phyloP scores from a whole-genome alignment of 257 asterid species.

The Nicotiana benthamiana region DNA sequence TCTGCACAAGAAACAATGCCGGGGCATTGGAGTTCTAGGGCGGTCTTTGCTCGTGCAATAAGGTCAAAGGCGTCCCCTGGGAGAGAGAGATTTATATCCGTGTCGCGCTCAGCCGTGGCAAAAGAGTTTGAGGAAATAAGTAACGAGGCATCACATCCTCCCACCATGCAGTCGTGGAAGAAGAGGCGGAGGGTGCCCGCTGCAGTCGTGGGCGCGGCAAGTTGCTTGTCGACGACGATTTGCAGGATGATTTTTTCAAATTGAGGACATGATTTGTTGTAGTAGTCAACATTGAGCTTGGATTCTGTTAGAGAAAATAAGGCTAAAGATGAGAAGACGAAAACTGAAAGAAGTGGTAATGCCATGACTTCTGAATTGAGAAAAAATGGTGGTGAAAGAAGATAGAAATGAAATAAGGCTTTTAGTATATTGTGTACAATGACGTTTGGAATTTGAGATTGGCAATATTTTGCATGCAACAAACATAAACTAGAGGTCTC shows the following conservation, averaged over 20 bases:
- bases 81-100: constrained; percentile 55
- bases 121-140: constrained; percentile 48
- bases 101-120: constrained; percentile 57
- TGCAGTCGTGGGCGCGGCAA: constrained; percentile 62
- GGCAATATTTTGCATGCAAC: neutral
- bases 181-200: constrained; percentile 83
- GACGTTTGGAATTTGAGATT: neutral
- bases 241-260: constrained; percentile 43
- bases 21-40: constrained; percentile 73
- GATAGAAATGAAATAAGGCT: neutral
- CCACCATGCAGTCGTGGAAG: constrained; percentile 88
- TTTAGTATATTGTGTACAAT: neutral
- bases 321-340: constrained; percentile 21
- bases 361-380: constrained; percentile 26
- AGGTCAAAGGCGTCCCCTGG: constrained; percentile 87
- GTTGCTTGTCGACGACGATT: constrained; percentile 53
- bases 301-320: constrained; percentile 20
- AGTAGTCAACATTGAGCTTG: constrained; percentile 42
- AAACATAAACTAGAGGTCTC: constrained; percentile 1
- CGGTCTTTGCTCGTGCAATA: constrained; percentile 50
- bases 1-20: constrained; percentile 76
- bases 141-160: constrained; percentile 85
- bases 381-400: neutral
- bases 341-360: constrained; percentile 18
- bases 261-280: constrained; percentile 57